These are phyloP conservation scores for Exophiala viscosa DNA, from an alignment of 2,329 filamentous ascomycete genomes.

Conservation along the genomic window DNA sequence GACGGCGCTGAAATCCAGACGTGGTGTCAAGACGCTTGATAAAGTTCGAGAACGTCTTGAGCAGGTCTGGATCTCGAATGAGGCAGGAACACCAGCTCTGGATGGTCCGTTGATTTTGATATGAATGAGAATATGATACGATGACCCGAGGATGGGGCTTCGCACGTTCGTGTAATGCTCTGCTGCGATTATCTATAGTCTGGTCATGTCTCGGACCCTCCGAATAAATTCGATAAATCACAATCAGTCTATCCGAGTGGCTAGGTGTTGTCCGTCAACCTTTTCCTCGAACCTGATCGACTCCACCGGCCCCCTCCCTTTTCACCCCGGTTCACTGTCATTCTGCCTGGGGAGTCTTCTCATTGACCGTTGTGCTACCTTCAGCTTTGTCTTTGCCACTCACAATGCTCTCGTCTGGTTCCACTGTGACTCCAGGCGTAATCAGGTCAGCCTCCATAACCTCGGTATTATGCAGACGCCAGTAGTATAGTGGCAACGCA, in stretches of 20 bases:
- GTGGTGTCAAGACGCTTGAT: constrained; percentile 6
- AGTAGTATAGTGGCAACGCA: constrained; percentile 62
- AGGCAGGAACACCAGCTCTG: neutral
- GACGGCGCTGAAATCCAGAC: constrained; percentile 2
- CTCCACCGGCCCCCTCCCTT: too few relatives aligned
- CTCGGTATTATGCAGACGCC: constrained; percentile 11
- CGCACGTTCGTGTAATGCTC: too few relatives aligned
- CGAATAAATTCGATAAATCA: too few relatives aligned
- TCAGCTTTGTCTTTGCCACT: neutral
- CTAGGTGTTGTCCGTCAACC: too few relatives aligned
- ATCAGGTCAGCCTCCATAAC: constrained; percentile 1
- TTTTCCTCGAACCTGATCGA: too few relatives aligned
- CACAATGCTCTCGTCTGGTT: neutral
- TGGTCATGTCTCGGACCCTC: too few relatives aligned
- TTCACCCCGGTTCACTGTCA: neutral
- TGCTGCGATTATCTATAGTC: too few relatives aligned
- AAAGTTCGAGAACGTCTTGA: constrained; percentile 7
- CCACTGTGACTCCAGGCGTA: too few relatives aligned
- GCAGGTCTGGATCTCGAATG: constrained; percentile 2
- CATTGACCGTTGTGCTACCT: neutral
- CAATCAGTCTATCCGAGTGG: too few relatives aligned
- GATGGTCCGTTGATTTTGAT: constrained; percentile 9
- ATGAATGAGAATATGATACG: neutral
- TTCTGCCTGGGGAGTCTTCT: neutral
- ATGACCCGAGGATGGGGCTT: neutral